phyloP scores from a whole-genome alignment of 352 stramenopile genomes.

The Thalassiosira ordinaria region DNA sequence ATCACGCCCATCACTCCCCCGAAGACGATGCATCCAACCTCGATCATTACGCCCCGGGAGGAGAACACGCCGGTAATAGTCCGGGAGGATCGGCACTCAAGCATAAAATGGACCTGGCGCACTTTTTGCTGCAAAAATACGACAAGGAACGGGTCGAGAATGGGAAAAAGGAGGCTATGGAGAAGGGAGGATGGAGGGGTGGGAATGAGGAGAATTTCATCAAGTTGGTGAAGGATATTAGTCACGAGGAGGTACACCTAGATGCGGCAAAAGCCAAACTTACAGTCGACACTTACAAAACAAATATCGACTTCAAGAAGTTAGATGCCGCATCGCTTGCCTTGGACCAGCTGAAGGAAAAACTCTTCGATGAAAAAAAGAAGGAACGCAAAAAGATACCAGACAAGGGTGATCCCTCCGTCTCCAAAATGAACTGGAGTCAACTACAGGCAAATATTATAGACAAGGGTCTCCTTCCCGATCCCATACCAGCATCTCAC shows the following conservation, averaged over 20 bases:
- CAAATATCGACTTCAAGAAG: neutral
- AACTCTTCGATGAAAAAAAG: neutral
- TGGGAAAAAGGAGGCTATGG: conserved; percentile 31
- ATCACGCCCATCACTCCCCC: conserved; percentile 28
- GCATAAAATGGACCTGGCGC: conserved; percentile 50
- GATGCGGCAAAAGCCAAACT: no score
- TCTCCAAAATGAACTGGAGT: conserved; percentile 26
- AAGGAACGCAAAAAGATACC: neutral
- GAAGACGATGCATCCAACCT: conserved; percentile 39
- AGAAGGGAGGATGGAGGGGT: conserved; percentile 26
- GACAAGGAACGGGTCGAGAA: conserved; percentile 9
- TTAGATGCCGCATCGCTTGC: neutral
- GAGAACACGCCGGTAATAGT: conserved; percentile 21
- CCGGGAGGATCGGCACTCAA: conserved; percentile 24
- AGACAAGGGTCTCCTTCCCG: conserved; percentile 28
- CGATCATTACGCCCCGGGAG: conserved; percentile 6
- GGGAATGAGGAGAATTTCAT: conserved; percentile 48
- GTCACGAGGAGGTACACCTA: no score
- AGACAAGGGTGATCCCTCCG: neutral
- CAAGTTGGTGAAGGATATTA: conserved; percentile 32
- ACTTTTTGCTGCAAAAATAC: conserved; percentile 45
- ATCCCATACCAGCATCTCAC: conserved; percentile 18
- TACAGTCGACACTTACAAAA: neutral
- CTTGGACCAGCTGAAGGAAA: neutral
- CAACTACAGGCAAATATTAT: conserved; percentile 33